Evolutionary conservation across 2,329 filamentous ascomycete genomes (phyloP).

Genomic region (Cladosporium sp.): DNA sequence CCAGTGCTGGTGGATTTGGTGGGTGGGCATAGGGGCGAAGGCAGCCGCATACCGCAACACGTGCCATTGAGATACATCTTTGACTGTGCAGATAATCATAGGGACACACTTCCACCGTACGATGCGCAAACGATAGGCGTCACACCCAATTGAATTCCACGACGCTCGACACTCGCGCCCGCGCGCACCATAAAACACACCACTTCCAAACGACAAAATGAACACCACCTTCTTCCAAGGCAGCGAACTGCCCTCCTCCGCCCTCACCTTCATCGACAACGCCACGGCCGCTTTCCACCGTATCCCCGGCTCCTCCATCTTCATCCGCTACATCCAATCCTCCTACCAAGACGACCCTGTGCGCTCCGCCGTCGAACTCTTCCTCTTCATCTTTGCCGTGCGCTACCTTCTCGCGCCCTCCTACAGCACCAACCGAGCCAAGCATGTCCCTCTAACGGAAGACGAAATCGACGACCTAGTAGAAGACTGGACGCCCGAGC

Average conservation of each 20-base stretch:
- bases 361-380: slow-evolving; percentile 85
- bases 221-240: slow-evolving; percentile 31
- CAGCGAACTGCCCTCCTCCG: slow-evolving; percentile 53
- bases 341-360: slow-evolving; percentile 97
- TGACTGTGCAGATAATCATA: background rate
- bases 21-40: slow-evolving; percentile 7
- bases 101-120: background rate
- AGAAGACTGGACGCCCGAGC: slow-evolving; percentile 94
- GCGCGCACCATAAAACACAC: slow-evolving; percentile 8
- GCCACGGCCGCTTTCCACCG: slow-evolving; percentile 67
- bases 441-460: slow-evolving; percentile 82
- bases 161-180: slow-evolving; percentile 5
- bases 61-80: background rate
- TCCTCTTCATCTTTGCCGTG: slow-evolving; percentile 92
- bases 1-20: background rate
- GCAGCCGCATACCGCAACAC: background rate
- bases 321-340: slow-evolving; percentile 91
- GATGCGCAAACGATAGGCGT: slow-evolving; percentile 5
- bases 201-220: slow-evolving; percentile 21
- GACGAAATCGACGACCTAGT: slow-evolving; percentile 97
- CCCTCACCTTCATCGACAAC: slow-evolving; percentile 51
- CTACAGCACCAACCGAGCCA: slow-evolving; percentile 86
- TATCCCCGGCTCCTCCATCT: slow-evolving; percentile 87
- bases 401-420: slow-evolving; percentile 87
- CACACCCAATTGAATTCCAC: background rate